Evolutionary conservation across 164 flowering plant species (phyloP).

Genomic region (Tetracentron sinense): DNA sequence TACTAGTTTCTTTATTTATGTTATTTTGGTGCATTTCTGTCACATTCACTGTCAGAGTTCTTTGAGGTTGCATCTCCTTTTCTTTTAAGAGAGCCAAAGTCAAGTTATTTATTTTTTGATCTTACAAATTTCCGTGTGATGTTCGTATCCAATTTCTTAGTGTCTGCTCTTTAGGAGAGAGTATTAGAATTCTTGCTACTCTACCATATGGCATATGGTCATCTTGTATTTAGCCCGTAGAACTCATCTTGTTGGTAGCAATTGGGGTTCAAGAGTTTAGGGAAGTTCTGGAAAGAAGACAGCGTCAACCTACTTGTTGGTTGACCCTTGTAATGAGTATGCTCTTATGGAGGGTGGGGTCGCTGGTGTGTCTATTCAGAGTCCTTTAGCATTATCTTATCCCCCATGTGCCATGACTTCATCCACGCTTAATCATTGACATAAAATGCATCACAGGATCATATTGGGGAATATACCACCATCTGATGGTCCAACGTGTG

Average conservation of each 20-base stretch:
- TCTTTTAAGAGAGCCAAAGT: too few species aligned
- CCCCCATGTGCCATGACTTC: constrained; percentile 24
- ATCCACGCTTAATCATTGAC: constrained; percentile 47
- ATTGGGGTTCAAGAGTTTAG: constrained; percentile 1
- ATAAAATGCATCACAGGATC: constrained; percentile 85
- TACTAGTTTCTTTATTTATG: too few species aligned
- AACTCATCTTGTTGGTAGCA: not conserved
- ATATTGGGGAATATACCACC: constrained; percentile 91
- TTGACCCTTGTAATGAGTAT: not conserved
- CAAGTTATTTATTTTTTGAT: too few species aligned
- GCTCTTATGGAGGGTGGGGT: constrained; percentile 4
- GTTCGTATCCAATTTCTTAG: too few species aligned
- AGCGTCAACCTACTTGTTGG: not conserved
- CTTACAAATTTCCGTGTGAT: too few species aligned
- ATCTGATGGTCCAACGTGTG: constrained; percentile 75
- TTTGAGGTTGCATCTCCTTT: too few species aligned
- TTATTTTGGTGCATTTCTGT: too few species aligned
- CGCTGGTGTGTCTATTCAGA: constrained; percentile 12
- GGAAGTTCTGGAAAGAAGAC: not conserved
- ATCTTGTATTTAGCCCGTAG: not conserved
- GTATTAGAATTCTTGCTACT: not conserved
- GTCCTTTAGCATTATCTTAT: constrained; percentile 22
- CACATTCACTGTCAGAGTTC: not conserved
- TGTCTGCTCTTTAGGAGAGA: too few species aligned
- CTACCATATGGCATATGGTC: not conserved